Evolutionary conservation across 768 basidiomycete species (phyloP), one percentile per base, ranked within the genome.

Genomic region (Xerocomellus dryophilus): DNA sequence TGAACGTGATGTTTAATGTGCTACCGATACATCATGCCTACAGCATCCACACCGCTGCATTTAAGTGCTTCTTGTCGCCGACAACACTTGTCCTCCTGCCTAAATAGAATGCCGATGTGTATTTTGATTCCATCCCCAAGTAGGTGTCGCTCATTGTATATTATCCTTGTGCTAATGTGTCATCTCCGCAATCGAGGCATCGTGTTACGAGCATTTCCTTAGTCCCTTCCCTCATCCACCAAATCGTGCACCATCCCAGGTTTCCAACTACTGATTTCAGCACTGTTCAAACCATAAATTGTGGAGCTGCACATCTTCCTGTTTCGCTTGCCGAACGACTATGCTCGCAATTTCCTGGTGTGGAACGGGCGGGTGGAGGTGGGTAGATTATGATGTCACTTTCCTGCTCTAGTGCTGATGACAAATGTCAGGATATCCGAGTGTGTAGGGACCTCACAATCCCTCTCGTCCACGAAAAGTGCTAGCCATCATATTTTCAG

Each of bases 231-330:
- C 68, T 84, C 25, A 68, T 85, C 0, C 80, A 86, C 59, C 86
- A 87, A 58, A 71, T 90, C 9, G 78, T 86, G 3, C 79, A 82
- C 58, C 76, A 84, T 56, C 81, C 70, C 6, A 60, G 57, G 7
- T 62, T 83, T 5, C 63, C 64, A 7, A 74, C 76, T 7, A 70
- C 73, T 4, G 84, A 88, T 61, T 69, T 88, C 14, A 82, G 78
- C 58, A 79, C 77, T 0, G 61, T 90, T 2, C 64, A 68, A 7
- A 1, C 32, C 7, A 53, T 83, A 23, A 69, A 64, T 7, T 78
- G 76, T 53, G 88, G 87, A 6, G 88, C 84, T 0, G 86, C 88
- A 2, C 82, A 87, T 61, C 78, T 89, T 20, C 84, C 88, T 0
- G 76, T 78, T 1, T 73, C 80, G 18, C 73, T 90, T 7, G 71